A percentile compares a stretch with the other conserved stretches of the same genome.
Conservation (phyloP, 106 monocot species). For the Allium cepa region DNA sequence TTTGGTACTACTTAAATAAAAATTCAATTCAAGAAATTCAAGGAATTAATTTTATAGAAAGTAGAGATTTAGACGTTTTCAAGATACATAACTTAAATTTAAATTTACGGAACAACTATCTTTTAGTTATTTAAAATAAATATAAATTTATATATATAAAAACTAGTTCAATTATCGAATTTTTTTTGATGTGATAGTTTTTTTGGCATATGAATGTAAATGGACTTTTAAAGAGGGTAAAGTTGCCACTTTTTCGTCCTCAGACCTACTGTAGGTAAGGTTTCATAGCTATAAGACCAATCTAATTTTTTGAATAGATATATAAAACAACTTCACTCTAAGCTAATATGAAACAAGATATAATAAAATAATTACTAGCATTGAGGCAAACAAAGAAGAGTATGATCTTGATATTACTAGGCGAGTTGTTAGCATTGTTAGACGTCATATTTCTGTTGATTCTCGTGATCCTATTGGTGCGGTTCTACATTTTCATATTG, state of each 20-base stretch:
- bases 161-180: too few relatives aligned
- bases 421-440: conserved; percentile 74
- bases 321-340: not conserved
- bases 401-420: conserved; percentile 41
- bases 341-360: conserved; percentile 32
- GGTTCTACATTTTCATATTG: conserved; percentile 73
- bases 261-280: conserved; percentile 58
- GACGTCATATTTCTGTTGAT: conserved; percentile 75
- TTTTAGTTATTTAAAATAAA: too few relatives aligned
- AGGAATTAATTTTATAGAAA: too few relatives aligned
- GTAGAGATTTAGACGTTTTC: too few relatives aligned
- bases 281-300: not conserved
- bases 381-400: conserved; percentile 38
- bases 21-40: too few relatives aligned
- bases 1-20: too few relatives aligned
- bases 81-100: too few relatives aligned
- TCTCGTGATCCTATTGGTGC: conserved; percentile 81
- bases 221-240: conserved; percentile 92
- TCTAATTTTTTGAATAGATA: not conserved
- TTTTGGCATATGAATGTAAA: conserved; percentile 66
- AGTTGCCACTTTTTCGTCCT: conserved; percentile 65
- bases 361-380: conserved; percentile 34
- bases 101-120: too few relatives aligned
- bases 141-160: too few relatives aligned
- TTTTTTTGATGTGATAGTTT: conserved; percentile 56